Evolutionary conservation across 441 rosid genomes (phyloP), one percentile per base, ranked within the genome.

Genomic region (Pelargonium cotyledonis): DNA sequence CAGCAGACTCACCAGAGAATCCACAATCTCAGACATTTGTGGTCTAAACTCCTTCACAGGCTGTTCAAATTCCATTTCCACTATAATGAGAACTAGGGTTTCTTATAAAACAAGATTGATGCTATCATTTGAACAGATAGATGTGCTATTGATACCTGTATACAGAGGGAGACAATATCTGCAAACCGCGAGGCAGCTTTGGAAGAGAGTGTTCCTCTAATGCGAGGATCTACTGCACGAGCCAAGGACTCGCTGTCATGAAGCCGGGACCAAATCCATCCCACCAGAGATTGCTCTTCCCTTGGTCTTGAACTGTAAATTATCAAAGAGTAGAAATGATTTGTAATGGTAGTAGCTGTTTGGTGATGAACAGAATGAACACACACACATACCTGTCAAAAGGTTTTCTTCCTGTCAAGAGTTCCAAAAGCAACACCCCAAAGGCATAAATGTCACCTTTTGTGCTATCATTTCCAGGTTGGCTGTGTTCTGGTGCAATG

Each of bases 381-480:
- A 15, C n/a, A 12, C 57, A 49, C 12, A 44, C 68, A 67, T 72
- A 82, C 96, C 82, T 75, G 73, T 95, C 97, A 65, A 82, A 82
- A 31, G 95, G 91, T 77, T 76, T 85, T 82, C 91, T 85, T 81
- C 97, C 96, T 0, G 97, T 95, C 64, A 92, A 73, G 65, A 92
- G 79, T 85, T 95, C 97, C 89, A 95, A 78, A 75, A 95, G 95
- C 79, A 92, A 74, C 72, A 95, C 97, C 31, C 97, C 99, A 23
- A 91, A 87, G 74, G 96, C 92, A 70, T 85, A 92, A 21, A 84
- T 79, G 75, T 95, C 99, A 63, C 79, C 76, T 80, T 87, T 90
- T 7, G 84, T 86, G 84, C 77, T 82, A 69, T 88, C 88, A 62
- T 70, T 83, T 76, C 90, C 95, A 38, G 88, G 85, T 72, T 85